phyloP scores from a whole-genome alignment of 2,329 filamentous ascomycete species.

The Pseudodiploospora longispora region DNA sequence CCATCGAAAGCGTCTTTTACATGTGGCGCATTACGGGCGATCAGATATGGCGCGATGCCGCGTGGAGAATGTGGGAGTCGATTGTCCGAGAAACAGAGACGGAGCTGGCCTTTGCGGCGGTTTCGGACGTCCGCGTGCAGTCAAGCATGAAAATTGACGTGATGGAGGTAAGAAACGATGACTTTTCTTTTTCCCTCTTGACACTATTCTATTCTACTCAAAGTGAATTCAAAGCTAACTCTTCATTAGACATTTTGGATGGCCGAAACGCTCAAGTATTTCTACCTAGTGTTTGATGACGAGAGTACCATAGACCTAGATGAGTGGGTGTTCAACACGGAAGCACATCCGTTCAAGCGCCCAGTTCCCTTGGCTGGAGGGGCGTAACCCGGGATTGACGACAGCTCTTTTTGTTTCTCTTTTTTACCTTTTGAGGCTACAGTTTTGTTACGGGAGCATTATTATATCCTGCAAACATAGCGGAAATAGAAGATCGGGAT shows the following conservation, averaged over 20 bases:
- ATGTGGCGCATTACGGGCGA: conserved; percentile 44
- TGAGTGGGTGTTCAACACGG: conserved; percentile 58
- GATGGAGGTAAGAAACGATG: conserved; percentile 45
- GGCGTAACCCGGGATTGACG: conserved; percentile 8
- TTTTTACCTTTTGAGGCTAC: too few species aligned
- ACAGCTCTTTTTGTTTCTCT: background rate
- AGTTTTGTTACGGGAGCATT: too few species aligned
- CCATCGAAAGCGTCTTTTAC: conserved; percentile 44
- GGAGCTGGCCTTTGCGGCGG: conserved; percentile 33
- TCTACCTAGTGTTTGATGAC: conserved; percentile 64
- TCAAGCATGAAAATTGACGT: conserved; percentile 39
- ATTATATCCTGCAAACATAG: too few species aligned
- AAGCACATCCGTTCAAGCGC: conserved; percentile 42
- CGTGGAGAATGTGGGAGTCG: conserved; percentile 40
- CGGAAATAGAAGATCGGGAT: background rate
- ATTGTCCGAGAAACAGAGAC: conserved; percentile 36
- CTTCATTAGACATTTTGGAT: conserved; percentile 54
- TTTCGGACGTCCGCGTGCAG: conserved; percentile 26
- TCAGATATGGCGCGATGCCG: conserved; percentile 33
- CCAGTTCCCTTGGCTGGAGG: conserved; percentile 9
- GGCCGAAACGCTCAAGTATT: conserved; percentile 71
- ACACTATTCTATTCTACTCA: background rate
- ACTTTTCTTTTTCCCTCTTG: background rate
- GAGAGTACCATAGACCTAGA: conserved; percentile 57
- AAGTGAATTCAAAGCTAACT: background rate